Evolutionary conservation across 2,329 filamentous ascomycete species (phyloP), one percentile per base, ranked within the genome.

Genomic region (Ceratocystis colombiana): DNA sequence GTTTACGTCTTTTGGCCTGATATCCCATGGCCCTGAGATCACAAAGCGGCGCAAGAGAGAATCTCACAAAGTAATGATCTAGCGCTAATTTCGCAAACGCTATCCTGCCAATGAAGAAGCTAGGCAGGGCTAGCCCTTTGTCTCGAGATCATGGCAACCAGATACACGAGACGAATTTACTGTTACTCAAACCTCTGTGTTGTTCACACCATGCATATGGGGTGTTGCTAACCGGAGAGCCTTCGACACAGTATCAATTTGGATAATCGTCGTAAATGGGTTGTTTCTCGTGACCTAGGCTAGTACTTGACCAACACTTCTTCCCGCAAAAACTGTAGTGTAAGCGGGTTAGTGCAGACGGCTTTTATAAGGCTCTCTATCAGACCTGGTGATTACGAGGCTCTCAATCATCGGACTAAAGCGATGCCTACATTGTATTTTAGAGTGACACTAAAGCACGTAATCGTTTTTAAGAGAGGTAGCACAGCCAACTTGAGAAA

Each of bases 351-450:
- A 15, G 28, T 55, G 46, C 28, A 33, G 33, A 25, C 41, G 44
- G 7, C 17, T 15, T n/a, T n/a, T 57, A 41, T 37, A 41, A 22
- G 65, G 65, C 69, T 68, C 65, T 65, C 79, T 83, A 77, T 84
- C 83, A 85, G 83, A 85, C 76, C 81, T 79, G 79, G 77, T 62
- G 77, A 79, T 78, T 78, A 76, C 79, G 76, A 83, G 78, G 74
- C 73, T 61, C 80, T 84, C 80, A 81, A 79, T 78, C 76, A 76
- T 76, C 77, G 82, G 82, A 84, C 83, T 85, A 85, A 82, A 81
- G 78, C 79, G 79, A 79, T 75, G 82, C 84, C 81, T 79, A 85
- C 82, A 85, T 81, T 68, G 37, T 61, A 61, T n/a, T 8, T n/a
- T 5, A 41, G 55, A 30, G 17, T 33, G 33, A 59, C 28, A 20